Percentiles rank a stretch among this genome's conserved stretches.
Conservation (phyloP, 352 stramenopile genomes). For the Globisporangium parvum region DNA sequence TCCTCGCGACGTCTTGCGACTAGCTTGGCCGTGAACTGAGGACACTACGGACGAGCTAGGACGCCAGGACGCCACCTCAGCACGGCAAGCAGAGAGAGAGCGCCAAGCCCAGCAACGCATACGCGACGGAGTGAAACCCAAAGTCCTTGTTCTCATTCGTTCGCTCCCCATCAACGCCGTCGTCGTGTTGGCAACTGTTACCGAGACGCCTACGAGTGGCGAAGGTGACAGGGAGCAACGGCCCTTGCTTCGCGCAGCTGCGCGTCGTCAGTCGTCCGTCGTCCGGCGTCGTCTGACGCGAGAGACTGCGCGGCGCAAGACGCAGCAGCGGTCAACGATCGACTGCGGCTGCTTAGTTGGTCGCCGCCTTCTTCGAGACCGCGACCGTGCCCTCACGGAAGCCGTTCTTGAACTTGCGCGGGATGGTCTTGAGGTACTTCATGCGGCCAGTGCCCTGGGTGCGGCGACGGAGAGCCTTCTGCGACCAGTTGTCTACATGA, state of each 20-base stretch:
- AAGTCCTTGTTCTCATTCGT: constrained; percentile 3
- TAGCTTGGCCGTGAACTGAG: too few relatives aligned
- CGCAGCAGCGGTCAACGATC: background rate
- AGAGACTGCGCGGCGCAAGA: constrained; percentile 18
- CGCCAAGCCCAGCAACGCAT: background rate
- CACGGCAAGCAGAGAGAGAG: background rate
- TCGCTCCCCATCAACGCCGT: constrained; percentile 4
- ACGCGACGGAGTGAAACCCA: background rate
- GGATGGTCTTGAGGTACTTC: constrained; percentile 98
- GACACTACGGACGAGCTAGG: too few relatives aligned
- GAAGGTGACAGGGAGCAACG: too few relatives aligned
- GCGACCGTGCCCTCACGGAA: constrained; percentile 94
- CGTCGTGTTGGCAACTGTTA: constrained; percentile 3
- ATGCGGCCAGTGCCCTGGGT: constrained; percentile 97
- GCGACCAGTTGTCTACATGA: constrained; percentile 90
- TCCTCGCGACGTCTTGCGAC: too few relatives aligned
- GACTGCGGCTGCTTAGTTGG: constrained; percentile 62
- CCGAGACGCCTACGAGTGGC: background rate
- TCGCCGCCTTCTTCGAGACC: constrained; percentile 87
- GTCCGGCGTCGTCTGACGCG: too few relatives aligned
- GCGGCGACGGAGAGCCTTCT: constrained; percentile 97
- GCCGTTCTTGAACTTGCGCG: constrained; percentile 99
- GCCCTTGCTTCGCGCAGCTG: too few relatives aligned
- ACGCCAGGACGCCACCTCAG: background rate
- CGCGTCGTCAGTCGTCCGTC: too few relatives aligned